Base-by-base conservation (phyloP, 2,329 filamentous ascomycete genomes). In the Chaetomium strumarium region DNA sequence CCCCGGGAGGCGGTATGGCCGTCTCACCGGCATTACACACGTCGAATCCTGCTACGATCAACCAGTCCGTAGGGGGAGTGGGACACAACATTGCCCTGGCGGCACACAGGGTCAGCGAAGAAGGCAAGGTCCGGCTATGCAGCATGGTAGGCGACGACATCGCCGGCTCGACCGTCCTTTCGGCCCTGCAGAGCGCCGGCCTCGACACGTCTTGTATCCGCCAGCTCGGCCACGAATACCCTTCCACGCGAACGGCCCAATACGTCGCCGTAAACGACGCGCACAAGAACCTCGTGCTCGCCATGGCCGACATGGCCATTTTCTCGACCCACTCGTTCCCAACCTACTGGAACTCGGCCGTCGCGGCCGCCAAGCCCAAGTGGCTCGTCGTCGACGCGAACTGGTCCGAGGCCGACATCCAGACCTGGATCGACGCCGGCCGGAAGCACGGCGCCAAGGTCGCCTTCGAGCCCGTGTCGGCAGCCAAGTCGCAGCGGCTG, bases 281-380 rank as follows among this genome's bases (percentile, higher is more conserved):
- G 0, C 81, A 85, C 55, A 95, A 90, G 67, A 86, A 91, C 58
- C 80, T 99, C 2, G 78, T 91, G n/a, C 70, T 96, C 57, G 92
- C 90, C 42, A 95, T 96, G 89, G 91, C 92, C 5, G 93, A 97
- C 66, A 96, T 97, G 90, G 80, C 77, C 51, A 92, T 96, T 61
- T 80, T 96, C 44, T 78, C 83, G n/a, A 65, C 70, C 14, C 71
- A 78, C 55, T 73, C 75, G 0, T 77, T 79, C 56, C 68, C 75
- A 0, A 66, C 74, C 9, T 72, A 78, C 58, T 90, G 85, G 84
- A 75, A 77, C 46, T 76, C 81, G 1, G 72, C 80, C 29, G 70
- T 90, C 8, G 67, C 72, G 12, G 68, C 72, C 3, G 72, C 77
- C 12, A 76, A 73, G 60, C 88, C 84, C n/a, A 80, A 80, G 57